Base-by-base conservation (phyloP, 345 rosid genomes). In the Stellera chamaejasme region DNA sequence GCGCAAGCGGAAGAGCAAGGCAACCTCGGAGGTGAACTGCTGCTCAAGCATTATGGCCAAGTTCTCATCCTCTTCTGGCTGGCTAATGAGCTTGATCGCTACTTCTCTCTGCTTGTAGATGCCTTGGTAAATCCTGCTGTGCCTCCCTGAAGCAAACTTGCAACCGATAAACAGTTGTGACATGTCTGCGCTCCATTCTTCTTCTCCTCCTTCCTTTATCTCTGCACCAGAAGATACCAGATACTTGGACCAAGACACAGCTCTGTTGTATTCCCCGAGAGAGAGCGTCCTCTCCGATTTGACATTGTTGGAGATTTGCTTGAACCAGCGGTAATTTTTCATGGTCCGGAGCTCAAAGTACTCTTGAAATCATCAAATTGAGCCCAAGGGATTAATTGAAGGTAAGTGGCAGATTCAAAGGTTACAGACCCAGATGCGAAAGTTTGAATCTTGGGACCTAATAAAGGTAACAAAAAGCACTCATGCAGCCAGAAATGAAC, bases 241-340 rank as follows among this genome's bases (percentile, higher is more conserved):
- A 68, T 85, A 85, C 76, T 85, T 80, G 51, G 93, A 85, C 93
- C 93, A 85, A 27, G 93, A 85, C 54, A 80, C 69, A 1, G 93
- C 89, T 51, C 77, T 76, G 56, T 39, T 76, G 75, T 85, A 85
- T 48, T 85, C 93, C 60, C 89, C 79, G 50, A 85, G 84, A 27
- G 87, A 85, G 13, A 82, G 76, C 62, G 74, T 69, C 77, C 80
- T 76, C 59, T 59, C 86, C 15, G 71, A 60, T 63, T 65, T 78
- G 39, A 61, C 77, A 75, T 74, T 76, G 75, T 65, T 76, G 27
- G 83, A 65, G 52, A 68, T 75, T 65, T 79, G 82, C 77, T 73
- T 82, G 60, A 85, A 79, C 72, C 79, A 80, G 68, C 66, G 60
- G 19, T 77, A 52, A 64, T 79, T 82, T 80, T 72, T 82, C 91